These are phyloP conservation scores for Asterochloris sp. DNA, from an alignment of 139 green algal species.

Conservation along the genomic window DNA sequence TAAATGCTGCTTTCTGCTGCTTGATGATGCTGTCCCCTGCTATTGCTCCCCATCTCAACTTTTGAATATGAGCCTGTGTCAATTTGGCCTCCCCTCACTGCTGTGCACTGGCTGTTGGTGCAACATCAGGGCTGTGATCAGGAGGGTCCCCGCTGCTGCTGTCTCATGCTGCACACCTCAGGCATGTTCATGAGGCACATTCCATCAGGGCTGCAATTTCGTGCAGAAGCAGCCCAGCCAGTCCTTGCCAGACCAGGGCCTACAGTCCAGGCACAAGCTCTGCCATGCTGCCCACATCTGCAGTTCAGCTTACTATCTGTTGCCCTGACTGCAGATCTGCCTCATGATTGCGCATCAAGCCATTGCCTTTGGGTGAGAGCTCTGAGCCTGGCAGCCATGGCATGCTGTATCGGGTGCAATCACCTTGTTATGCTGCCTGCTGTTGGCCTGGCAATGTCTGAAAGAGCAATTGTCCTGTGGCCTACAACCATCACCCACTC, in stretches of 20 bases:
- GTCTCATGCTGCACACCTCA: neutral
- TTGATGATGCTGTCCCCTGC: neutral
- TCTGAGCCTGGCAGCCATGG: too few relatives aligned
- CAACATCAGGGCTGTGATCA: too few relatives aligned
- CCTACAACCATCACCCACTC: too few relatives aligned
- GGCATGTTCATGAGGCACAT: neutral
- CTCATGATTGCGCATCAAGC: conserved; percentile 11
- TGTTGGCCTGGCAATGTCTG: too few relatives aligned
- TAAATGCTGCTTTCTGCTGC: neutral
- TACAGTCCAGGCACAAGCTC: neutral
- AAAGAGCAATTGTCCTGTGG: too few relatives aligned
- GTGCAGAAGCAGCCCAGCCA: neutral
- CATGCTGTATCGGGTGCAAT: too few relatives aligned
- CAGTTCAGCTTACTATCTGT: neutral
- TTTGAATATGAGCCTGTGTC: too few relatives aligned
- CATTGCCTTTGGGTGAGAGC: neutral
- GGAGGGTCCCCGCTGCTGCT: too few relatives aligned
- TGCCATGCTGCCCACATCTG: neutral
- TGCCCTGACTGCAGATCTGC: neutral
- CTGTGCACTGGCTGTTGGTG: too few relatives aligned
- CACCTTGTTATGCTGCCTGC: too few relatives aligned
- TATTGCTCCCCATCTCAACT: too few relatives aligned
- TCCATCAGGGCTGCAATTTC: neutral
- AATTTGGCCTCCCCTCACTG: too few relatives aligned
- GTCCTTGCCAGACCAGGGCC: neutral